Conservation (phyloP, 257 asterid species). For the Lantana camara region DNA sequence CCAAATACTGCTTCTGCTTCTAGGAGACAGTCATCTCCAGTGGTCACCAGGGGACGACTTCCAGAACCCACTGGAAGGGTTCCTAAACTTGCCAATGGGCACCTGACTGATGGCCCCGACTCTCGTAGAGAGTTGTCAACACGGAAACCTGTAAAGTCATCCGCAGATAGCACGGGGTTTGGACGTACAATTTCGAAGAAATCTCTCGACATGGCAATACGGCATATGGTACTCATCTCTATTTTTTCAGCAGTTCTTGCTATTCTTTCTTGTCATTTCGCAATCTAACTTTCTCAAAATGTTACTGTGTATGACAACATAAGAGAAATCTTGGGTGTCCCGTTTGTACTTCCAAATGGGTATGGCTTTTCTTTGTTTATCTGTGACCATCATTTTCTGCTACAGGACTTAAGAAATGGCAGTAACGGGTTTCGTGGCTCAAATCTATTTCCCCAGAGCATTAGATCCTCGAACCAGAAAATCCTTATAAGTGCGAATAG, state of each 20-base stretch:
- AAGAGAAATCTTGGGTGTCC: too few relatives aligned
- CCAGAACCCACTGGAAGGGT: slow-evolving; percentile 69
- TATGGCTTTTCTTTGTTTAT: too few relatives aligned
- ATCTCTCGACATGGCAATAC: slow-evolving; percentile 91
- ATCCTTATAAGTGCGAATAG: slow-evolving; percentile 52
- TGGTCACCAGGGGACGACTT: slow-evolving; percentile 73
- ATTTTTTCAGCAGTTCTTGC: slow-evolving; percentile 7
- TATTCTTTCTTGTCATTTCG: neutral
- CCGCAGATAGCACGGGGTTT: slow-evolving; percentile 76
- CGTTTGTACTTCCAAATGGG: too few relatives aligned
- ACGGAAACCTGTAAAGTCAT: slow-evolving; percentile 74
- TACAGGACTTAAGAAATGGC: slow-evolving; percentile 84
- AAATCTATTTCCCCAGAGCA: slow-evolving; percentile 92
- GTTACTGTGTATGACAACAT: too few relatives aligned
- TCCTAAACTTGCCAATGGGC: slow-evolving; percentile 63
- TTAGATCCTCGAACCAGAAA: slow-evolving; percentile 70
- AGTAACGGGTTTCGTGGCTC: slow-evolving; percentile 74
- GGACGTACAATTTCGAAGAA: slow-evolving; percentile 90
- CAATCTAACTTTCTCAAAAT: neutral
- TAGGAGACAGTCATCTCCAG: slow-evolving; percentile 82
- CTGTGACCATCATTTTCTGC: neutral
- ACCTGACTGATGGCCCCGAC: slow-evolving; percentile 50
- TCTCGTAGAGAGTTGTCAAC: slow-evolving; percentile 62
- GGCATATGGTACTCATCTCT: slow-evolving; percentile 75
- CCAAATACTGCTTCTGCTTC: slow-evolving; percentile 40